Evolutionary conservation across 441 rosid genomes (phyloP), one percentile per base, ranked within the genome.

Genomic region (Adansonia rubrostipa): DNA sequence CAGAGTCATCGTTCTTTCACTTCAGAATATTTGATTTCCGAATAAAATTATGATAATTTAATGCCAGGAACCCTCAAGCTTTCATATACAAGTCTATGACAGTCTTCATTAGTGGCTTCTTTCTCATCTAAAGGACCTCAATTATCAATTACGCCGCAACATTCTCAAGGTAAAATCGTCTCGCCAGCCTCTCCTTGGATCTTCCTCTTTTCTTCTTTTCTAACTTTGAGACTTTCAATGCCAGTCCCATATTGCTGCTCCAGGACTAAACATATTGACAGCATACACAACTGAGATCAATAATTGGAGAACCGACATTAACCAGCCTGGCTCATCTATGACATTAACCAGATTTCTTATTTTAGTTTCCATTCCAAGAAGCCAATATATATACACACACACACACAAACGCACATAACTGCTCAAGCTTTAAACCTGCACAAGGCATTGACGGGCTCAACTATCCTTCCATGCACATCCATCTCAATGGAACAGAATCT

Each of bases 81-180:
- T 85, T 88, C 11, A 87, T 93, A 14, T 82, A 82, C 65, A 90
- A 79, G 85, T 88, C 98, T n/a, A n/a, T n/a, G n/a, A n/a, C n/a
- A n/a, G n/a, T n/a, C 93, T 33, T 96, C 97, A 0, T 80, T 68
- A 8, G 80, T 92, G 42, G 87, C 96, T 66, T 86, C 94, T 0
- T 95, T 87, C 86, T 91, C 93, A 19, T 85, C 91, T n/a, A 83
- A 91, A 84, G 95, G 93, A 44, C 95, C 95, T 48, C 92, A 88
- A 50, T 73, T 8, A 5, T 61, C 85, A 70, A 86, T 24, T 24
- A 24, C 28, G 78, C 76, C 86, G 61, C 20, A 80, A 82, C 84
- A 89, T 91, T 54, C 90, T 91, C 50, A 91, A 91, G 93, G 92
- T 80, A 75, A 53, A 48, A 24, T 9, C 56, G 33, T 36, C 2